Conservation (phyloP, 2,329 filamentous ascomycete genomes). For the Trichophyton rubrum region DNA sequence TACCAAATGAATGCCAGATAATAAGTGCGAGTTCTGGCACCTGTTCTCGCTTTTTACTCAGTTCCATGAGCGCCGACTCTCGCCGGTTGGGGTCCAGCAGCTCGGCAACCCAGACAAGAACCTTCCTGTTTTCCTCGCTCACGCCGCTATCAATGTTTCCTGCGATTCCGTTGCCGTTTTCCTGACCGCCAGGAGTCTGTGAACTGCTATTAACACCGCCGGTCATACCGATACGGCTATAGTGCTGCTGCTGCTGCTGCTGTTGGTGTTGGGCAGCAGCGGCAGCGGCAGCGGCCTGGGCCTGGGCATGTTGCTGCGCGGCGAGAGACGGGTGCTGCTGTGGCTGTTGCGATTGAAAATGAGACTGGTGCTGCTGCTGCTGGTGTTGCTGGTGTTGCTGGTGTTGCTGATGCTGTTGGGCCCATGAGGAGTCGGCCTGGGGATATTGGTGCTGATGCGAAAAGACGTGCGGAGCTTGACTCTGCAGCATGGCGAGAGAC, state of each 20-base stretch:
- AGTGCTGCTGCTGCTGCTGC: slow-evolving; percentile 42
- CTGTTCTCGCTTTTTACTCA: slow-evolving; percentile 98
- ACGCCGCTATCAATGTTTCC: slow-evolving; percentile 51
- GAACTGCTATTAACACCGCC: slow-evolving; percentile 40
- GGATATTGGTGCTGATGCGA: slow-evolving; percentile 46
- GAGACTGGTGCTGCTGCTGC: slow-evolving; percentile 27
- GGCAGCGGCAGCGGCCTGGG: slow-evolving; percentile 33
- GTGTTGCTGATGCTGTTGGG: slow-evolving; percentile 27
- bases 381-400: slow-evolving; percentile 29
- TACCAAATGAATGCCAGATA: slow-evolving; percentile 97
- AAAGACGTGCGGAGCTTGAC: slow-evolving; percentile 49
- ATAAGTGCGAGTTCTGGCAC: slow-evolving; percentile 93
- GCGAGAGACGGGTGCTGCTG: slow-evolving; percentile 28
- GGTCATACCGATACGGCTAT: slow-evolving; percentile 58
- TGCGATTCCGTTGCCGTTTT: slow-evolving; percentile 21
- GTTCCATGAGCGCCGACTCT: slow-evolving; percentile 81
- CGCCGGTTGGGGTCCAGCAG: slow-evolving; percentile 75
- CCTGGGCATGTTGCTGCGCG: slow-evolving; percentile 27
- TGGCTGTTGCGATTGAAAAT: slow-evolving; percentile 27
- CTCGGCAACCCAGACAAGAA: slow-evolving; percentile 87
- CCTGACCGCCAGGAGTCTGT: slow-evolving; percentile 18
- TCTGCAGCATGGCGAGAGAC: slow-evolving; percentile 33
- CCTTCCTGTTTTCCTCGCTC: slow-evolving; percentile 81
- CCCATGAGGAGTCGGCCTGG: slow-evolving; percentile 34
- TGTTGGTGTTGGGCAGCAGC: slow-evolving; percentile 27